Evolutionary conservation across 257 asterid genomes (phyloP).

Genomic region (Scutellaria minor): DNA sequence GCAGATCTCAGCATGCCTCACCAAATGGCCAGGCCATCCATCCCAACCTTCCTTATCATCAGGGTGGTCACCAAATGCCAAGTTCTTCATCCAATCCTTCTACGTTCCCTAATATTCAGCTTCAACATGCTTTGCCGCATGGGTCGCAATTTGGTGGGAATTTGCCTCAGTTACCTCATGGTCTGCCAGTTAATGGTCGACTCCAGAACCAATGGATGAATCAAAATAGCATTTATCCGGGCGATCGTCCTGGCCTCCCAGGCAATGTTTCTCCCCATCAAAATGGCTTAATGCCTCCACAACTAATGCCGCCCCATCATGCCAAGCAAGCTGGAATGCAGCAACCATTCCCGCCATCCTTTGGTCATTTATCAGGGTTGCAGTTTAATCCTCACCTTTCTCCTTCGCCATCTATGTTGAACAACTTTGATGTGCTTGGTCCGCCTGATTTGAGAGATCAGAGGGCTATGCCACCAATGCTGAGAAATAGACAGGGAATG

Average conservation of each 20-base stretch:
- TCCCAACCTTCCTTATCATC: slow-evolving; percentile 48
- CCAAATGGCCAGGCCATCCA: slow-evolving; percentile 55
- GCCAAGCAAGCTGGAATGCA: slow-evolving; percentile 64
- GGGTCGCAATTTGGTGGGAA: slow-evolving; percentile 73
- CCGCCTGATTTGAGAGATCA: slow-evolving; percentile 81
- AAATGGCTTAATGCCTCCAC: slow-evolving; percentile 68
- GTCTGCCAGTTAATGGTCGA: slow-evolving; percentile 61
- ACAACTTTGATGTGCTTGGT: slow-evolving; percentile 64
- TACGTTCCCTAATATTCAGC: slow-evolving; percentile 62
- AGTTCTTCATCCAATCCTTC: slow-evolving; percentile 58
- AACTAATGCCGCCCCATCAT: slow-evolving; percentile 63
- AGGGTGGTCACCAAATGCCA: slow-evolving; percentile 49
- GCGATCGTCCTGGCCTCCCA: slow-evolving; percentile 58
- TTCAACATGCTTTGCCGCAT: slow-evolving; percentile 55
- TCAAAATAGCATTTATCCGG: slow-evolving; percentile 52
- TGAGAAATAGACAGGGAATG: slow-evolving; percentile 60
- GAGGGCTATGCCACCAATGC: slow-evolving; percentile 56
- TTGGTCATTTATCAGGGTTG: slow-evolving; percentile 59
- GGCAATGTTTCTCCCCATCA: slow-evolving; percentile 64
- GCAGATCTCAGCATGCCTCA: slow-evolving; percentile 74
- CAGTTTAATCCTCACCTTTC: slow-evolving; percentile 60
- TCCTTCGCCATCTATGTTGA: slow-evolving; percentile 63
- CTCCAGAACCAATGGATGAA: slow-evolving; percentile 67
- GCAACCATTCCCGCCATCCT: slow-evolving; percentile 64
- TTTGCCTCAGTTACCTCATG: slow-evolving; percentile 70